Evolutionary conservation across 257 asterid species (phyloP).

Genomic region (Solanum rostratum): DNA sequence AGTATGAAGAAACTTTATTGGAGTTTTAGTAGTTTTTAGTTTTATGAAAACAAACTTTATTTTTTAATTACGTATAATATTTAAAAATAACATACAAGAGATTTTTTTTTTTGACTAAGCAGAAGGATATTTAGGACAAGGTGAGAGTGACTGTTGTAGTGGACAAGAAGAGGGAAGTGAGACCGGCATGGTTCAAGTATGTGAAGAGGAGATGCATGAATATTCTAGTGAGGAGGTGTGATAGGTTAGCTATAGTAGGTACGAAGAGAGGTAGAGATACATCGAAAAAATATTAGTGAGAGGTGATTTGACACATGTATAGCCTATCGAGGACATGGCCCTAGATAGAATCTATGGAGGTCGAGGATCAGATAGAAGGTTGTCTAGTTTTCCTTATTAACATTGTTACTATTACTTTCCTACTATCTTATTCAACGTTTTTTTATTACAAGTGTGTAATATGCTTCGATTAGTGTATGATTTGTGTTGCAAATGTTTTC

Average conservation of each 20-base stretch:
- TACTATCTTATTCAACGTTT: background rate
- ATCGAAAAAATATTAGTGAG: too few relatives aligned
- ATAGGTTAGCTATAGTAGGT: too few relatives aligned
- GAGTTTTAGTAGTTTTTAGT: background rate
- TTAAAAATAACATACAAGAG: background rate
- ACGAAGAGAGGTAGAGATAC: too few relatives aligned
- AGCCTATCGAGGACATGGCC: too few relatives aligned
- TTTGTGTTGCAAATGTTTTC: background rate
- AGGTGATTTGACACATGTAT: too few relatives aligned
- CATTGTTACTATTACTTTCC: background rate
- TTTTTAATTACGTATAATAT: background rate
- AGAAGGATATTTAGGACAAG: background rate
- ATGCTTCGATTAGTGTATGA: background rate
- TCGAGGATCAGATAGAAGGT: background rate
- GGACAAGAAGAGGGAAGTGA: background rate
- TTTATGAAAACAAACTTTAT: background rate
- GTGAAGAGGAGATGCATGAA: too few relatives aligned
- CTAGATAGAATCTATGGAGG: background rate
- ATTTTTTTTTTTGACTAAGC: background rate
- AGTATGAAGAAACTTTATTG: background rate
- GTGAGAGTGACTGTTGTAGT: background rate
- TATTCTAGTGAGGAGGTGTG: too few relatives aligned
- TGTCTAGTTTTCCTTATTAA: too few relatives aligned
- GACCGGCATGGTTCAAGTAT: background rate
- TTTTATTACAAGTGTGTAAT: background rate